Percentiles rank a stretch among this genome's conserved stretches.
These are phyloP conservation scores for Porodaedalea pini DNA, from an alignment of 1,284 basidiomycete genomes.

Conservation along the genomic window DNA sequence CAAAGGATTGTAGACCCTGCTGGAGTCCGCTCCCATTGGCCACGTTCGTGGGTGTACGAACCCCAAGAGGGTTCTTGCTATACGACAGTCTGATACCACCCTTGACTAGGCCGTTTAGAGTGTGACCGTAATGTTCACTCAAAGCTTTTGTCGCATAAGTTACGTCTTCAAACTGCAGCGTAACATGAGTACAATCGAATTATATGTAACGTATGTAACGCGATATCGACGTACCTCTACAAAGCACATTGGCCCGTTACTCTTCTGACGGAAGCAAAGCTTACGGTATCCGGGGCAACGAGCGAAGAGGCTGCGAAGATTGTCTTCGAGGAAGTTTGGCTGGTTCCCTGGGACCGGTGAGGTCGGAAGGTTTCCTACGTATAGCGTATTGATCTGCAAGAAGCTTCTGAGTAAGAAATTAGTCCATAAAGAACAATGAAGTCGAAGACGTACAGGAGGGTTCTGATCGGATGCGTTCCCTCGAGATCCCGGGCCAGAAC, in stretches of 20 bases:
- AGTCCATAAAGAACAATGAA: slow-evolving; percentile 1
- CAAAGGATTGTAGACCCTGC: slow-evolving; percentile 44
- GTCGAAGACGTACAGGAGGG: slow-evolving; percentile 60
- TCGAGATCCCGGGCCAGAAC: slow-evolving; percentile 30
- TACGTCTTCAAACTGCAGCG: slow-evolving; percentile 84
- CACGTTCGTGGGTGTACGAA: slow-evolving; percentile 71
- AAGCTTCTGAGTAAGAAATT: slow-evolving; percentile 12
- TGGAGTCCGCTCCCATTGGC: slow-evolving; percentile 45
- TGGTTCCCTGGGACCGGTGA: slow-evolving; percentile 66
- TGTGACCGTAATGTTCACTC: slow-evolving; percentile 89
- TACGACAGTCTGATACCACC: slow-evolving; percentile 94
- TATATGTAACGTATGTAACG: slow-evolving; percentile 9
- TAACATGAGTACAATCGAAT: slow-evolving; percentile 10
- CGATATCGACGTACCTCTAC: slow-evolving; percentile 62
- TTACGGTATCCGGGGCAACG: slow-evolving; percentile 83
- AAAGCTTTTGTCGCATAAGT: slow-evolving; percentile 80
- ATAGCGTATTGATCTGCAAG: slow-evolving; percentile 83
- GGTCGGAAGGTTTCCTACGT: slow-evolving; percentile 90
- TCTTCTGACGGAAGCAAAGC: slow-evolving; percentile 93
- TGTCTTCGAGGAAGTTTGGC: slow-evolving; percentile 80
- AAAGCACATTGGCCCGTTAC: slow-evolving; percentile 96
- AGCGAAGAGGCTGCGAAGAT: slow-evolving; percentile 77
- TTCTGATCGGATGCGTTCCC: slow-evolving; percentile 82
- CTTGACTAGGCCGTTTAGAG: slow-evolving; percentile 86
- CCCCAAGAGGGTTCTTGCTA: slow-evolving; percentile 91